Evolutionary conservation across 768 basidiomycete genomes (phyloP), one percentile per base, ranked within the genome.

Genomic region (Boletus subparvulus): DNA sequence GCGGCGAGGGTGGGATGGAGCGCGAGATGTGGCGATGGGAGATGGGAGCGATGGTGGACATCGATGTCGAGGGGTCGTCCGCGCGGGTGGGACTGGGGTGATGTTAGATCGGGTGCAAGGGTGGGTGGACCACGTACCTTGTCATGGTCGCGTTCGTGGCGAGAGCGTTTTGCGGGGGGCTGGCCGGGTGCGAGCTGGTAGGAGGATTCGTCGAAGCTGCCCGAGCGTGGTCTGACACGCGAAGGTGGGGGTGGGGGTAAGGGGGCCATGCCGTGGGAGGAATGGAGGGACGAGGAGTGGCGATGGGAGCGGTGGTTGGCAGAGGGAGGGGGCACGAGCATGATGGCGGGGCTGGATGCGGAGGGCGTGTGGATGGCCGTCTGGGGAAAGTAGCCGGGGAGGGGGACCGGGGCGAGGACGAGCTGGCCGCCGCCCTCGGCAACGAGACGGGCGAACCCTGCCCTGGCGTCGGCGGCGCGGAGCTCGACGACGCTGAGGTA

Each of bases 91-190:
- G 59, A 41, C 68, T 70, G 58, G 41, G 42, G 41, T 0, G 46
- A 37, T 19, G 57, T 63, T 13, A 60, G 61, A 63, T 60, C 28
- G 52, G 49, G 19, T 2, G 33, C 1, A 2, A 8, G 39, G 0
- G 37, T 0, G 33, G 42, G 16, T 1, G 4, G 0, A 3, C 4
- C 1, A 65, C 64, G 4, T 36, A 60, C 64, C 57, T 57, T 65
- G 47, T 71, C 67, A 44, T 72, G 68, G 42, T 74, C 74, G 54
- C 73, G 75, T 13, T 75, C 79, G 39, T 62, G 65, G 35, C 82
- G 74, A 0, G 73, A 58, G 33, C 79, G 77, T 67, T 86, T 86
- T 32, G 71, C 41, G 7, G 85, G 84, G 0, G 82, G 83, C 32
- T 78, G 77, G 0, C 66, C 74, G 12, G 74, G 65, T 19, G 68